Evolutionary conservation across 2,329 filamentous ascomycete species (phyloP).

Genomic region (Epicoccum sorghinum): DNA sequence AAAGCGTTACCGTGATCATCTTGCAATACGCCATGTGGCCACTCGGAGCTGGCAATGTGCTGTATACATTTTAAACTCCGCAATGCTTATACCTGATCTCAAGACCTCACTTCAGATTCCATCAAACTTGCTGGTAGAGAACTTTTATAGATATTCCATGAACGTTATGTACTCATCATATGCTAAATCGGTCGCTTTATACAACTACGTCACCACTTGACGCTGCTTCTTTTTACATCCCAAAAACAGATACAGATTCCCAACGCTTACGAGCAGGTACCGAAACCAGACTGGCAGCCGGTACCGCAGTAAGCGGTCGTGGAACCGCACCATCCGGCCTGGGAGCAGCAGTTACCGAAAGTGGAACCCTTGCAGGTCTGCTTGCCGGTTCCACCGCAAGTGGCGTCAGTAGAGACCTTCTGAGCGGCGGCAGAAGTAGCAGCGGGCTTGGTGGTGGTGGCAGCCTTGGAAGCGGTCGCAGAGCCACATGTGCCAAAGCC

Average conservation of each 20-base stretch:
- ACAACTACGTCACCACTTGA: conserved; percentile 14
- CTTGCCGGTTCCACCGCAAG: conserved; percentile 30
- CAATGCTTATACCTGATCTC: no score
- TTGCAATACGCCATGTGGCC: no score
- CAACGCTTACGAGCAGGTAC: conserved; percentile 29
- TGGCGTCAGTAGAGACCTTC: conserved; percentile 35
- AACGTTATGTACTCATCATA: conserved; percentile 9
- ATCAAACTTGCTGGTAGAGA: no score
- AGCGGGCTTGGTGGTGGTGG: conserved; percentile 10
- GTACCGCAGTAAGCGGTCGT: conserved; percentile 36
- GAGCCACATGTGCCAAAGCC: conserved; percentile 39
- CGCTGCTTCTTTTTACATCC: conserved; percentile 13
- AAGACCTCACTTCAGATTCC: no score
- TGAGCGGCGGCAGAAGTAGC: conserved; percentile 13
- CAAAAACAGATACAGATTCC: background rate
- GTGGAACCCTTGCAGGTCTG: conserved; percentile 50
- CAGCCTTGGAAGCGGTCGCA: conserved; percentile 10
- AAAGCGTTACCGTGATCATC: no score
- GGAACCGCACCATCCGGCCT: conserved; percentile 49
- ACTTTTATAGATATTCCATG: conserved; percentile 2
- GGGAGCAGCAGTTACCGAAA: conserved; percentile 55
- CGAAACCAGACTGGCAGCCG: conserved; percentile 42
- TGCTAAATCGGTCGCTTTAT: conserved; percentile 13
- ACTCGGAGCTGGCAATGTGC: no score
- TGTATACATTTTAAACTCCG: no score